phyloP scores from a whole-genome alignment of 768 basidiomycete species.

The Rhizopogon rudus region DNA sequence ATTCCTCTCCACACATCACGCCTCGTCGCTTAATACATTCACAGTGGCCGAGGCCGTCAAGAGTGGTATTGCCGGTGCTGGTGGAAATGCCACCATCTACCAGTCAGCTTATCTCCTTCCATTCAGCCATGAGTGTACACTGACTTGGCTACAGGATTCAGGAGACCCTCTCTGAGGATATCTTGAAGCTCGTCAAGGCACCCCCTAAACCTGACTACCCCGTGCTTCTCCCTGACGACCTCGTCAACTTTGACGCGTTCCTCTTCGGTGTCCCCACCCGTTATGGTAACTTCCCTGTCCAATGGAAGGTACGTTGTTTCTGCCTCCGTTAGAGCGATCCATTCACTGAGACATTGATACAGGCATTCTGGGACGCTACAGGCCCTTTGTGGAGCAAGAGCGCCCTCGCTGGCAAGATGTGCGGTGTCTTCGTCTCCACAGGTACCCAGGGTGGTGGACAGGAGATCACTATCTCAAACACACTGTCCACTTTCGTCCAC shows the following conservation, averaged over 20 bases:
- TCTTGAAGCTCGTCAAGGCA: constrained; percentile 67
- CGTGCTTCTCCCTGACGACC: constrained; percentile 6
- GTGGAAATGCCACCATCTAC: constrained; percentile 40
- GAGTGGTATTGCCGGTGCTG: constrained; percentile 35
- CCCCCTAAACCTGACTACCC: constrained; percentile 72
- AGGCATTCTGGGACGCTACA: constrained; percentile 46
- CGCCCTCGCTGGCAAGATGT: constrained; percentile 43
- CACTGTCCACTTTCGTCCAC: constrained; percentile 46
- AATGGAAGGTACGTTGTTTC: constrained; percentile 48
- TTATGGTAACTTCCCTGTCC: constrained; percentile 42
- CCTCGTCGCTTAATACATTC: neutral
- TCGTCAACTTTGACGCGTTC: constrained; percentile 31
- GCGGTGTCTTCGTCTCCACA: constrained; percentile 39
- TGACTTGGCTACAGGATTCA: constrained; percentile 45
- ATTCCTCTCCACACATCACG: neutral
- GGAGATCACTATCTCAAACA: constrained; percentile 31
- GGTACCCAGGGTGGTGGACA: constrained; percentile 48
- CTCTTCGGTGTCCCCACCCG: constrained; percentile 41
- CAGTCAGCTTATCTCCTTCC: constrained; percentile 31
- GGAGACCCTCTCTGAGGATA: constrained; percentile 74
- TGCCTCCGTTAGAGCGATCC: neutral
- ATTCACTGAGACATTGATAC: constrained; percentile 18
- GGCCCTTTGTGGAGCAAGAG: constrained; percentile 41
- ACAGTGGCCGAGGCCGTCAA: constrained; percentile 33
- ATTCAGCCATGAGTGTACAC: neutral